Evolutionary conservation across 306 rosid species (phyloP).

Genomic region (Quercus glauca): DNA sequence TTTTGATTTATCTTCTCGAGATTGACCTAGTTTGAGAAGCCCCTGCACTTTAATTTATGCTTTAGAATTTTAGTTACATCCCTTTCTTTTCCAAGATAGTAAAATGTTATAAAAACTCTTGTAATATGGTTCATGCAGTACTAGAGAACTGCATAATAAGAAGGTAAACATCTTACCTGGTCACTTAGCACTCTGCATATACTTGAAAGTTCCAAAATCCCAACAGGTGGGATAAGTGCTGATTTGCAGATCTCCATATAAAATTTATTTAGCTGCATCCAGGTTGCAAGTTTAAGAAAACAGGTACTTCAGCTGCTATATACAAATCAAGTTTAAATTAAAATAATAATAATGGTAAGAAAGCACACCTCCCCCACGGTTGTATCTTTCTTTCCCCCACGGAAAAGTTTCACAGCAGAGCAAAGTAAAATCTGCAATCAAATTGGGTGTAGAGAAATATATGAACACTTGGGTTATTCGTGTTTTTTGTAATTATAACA

Average conservation of each 20-base stretch:
- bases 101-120: neutral
- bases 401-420: conserved; percentile 73
- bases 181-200: conserved; percentile 82
- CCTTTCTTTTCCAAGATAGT: neutral
- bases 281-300: conserved; percentile 3
- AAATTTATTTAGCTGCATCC: conserved; percentile 72
- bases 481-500: neutral
- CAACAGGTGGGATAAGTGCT: conserved; percentile 59
- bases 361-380: conserved; percentile 70
- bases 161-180: conserved; percentile 52
- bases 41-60: conserved; percentile 50
- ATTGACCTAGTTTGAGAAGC: conserved; percentile 72
- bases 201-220: conserved; percentile 66
- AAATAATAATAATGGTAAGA: neutral
- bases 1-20: conserved; percentile 68
- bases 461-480: neutral
- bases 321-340: neutral
- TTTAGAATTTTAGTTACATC: neutral
- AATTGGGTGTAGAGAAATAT: conserved; percentile 6
- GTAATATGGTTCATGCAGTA: neutral
- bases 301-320: neutral
- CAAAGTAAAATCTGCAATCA: conserved; percentile 68
- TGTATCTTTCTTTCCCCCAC: conserved; percentile 69
- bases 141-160: neutral
- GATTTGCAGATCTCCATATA: conserved; percentile 67